Conservation (phyloP, 179 eudicot species). For the Pouteria campechiana region DNA sequence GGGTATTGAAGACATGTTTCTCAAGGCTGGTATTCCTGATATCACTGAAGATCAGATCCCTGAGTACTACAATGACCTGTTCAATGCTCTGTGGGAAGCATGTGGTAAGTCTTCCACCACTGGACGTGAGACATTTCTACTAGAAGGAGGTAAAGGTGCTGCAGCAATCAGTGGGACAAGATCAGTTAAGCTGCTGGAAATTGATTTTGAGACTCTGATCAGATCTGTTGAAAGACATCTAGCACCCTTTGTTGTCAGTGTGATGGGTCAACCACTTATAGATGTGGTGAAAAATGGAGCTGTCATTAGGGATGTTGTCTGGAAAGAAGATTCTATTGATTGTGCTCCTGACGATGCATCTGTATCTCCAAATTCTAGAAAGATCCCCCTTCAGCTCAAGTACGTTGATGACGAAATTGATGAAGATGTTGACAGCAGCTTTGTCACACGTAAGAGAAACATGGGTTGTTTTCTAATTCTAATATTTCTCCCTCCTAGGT, state of each 20-base stretch:
- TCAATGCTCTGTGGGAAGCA: slow-evolving; percentile 92
- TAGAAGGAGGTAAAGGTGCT: slow-evolving; percentile 73
- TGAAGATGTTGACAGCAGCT: slow-evolving; percentile 30
- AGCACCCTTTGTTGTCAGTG: slow-evolving; percentile 72
- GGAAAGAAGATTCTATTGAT: slow-evolving; percentile 36
- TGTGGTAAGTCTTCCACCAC: slow-evolving; percentile 68
- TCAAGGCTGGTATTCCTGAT: slow-evolving; percentile 43
- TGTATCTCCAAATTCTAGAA: slow-evolving; percentile 12
- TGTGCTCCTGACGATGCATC: slow-evolving; percentile 16
- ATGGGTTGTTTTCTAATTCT: slow-evolving; percentile 66
- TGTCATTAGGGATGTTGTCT: slow-evolving; percentile 32
- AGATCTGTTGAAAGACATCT: slow-evolving; percentile 51
- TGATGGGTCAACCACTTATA: slow-evolving; percentile 62
- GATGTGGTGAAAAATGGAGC: slow-evolving; percentile 56
- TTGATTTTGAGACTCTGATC: slow-evolving; percentile 44
- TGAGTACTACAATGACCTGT: slow-evolving; percentile 42
- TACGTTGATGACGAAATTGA: slow-evolving; percentile 48
- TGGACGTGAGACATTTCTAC: slow-evolving; percentile 64
- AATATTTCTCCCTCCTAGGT: slow-evolving; percentile 89
- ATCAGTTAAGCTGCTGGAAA: slow-evolving; percentile 84
- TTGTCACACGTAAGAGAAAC: slow-evolving; percentile 25
- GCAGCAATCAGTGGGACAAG: slow-evolving; percentile 74
- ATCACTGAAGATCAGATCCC: slow-evolving; percentile 28
- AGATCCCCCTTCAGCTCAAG: slow-evolving; percentile 60
- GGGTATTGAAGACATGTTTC: slow-evolving; percentile 98